A percentile compares a stretch with the other conserved stretches of the same genome.
Evolutionary conservation across 202 grass and related monocot genomes (phyloP).

Genomic region (Digitaria exilis): DNA sequence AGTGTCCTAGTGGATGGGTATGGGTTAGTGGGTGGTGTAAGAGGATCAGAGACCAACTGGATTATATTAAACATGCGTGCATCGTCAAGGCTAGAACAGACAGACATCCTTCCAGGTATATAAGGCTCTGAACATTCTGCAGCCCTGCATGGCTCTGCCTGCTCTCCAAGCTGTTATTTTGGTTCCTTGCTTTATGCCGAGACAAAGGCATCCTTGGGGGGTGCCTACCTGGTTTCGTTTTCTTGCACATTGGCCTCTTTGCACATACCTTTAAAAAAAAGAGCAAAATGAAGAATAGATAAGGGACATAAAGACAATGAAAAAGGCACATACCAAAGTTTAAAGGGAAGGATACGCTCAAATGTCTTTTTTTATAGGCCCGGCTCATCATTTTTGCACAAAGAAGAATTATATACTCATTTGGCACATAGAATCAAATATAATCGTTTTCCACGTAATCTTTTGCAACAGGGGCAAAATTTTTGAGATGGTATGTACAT

Average conservation of each 20-base stretch:
- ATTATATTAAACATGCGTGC: constrained; percentile 32
- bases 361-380: constrained; percentile 23
- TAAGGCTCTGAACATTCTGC: constrained; percentile 44
- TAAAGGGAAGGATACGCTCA: constrained; percentile 31
- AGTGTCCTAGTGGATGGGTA: neutral
- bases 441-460: neutral
- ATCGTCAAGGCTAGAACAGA: constrained; percentile 21
- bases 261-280: constrained; percentile 26
- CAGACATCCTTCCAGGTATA: constrained; percentile 54
- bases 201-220: constrained; percentile 29
- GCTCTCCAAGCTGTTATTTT: constrained; percentile 31
- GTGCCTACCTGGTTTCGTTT: constrained; percentile 35
- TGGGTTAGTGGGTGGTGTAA: neutral
- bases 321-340: constrained; percentile 38
- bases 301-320: constrained; percentile 21
- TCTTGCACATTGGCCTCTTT: neutral
- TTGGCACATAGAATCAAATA: neutral
- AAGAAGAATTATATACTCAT: neutral
- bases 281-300: constrained; percentile 21
- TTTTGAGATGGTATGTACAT: neutral
- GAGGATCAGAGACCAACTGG: neutral
- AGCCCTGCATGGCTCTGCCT: constrained; percentile 16
- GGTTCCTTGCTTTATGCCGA: constrained; percentile 38
- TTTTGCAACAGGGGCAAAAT: neutral
- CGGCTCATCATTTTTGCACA: neutral